Evolutionary conservation across 2,329 filamentous ascomycete species (phyloP), one percentile per base, ranked within the genome.

Genomic region (Aspergillus persii): DNA sequence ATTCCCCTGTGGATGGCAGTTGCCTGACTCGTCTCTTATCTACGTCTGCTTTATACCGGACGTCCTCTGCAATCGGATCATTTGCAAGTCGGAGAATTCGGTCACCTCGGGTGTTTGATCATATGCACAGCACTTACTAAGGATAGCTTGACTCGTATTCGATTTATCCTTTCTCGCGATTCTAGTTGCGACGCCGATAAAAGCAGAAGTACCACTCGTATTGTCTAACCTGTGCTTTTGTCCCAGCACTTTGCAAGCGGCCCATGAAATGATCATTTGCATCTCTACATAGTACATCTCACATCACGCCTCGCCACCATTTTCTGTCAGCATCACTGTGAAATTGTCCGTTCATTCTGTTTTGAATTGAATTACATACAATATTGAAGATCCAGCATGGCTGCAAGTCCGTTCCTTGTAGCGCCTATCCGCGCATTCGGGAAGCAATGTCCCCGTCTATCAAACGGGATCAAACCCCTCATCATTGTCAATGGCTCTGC

Each of bases 341-440:
- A 47, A 47, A 11, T 23, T 26, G 18, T 26, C 18, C 11, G 18
- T 27, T 47, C 18, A 27, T 47, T 47, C 26, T 8, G 8, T 5
- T 47, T 27, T 27, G 7, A 23, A 23, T 23, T 23, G 18, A 23
- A 23, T 23, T 23, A 11, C 9, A 3, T 23, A 15, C 3, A 9
- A 0, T 7, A 1, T 26, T 26, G 18, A 27, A 33, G 15, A 18
- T 48, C 5, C 49, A 61, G 36, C 30, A 69, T 69, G 66, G 61
- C 60, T 15, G 52, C 56, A 39, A 60, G 49, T 41, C 50, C 59
- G 12, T 23, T 59, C 47, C 41, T 65, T 3, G 50, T 60, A n/a
- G 36, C 54, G 4, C 53, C 60, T 9, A 12, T 61, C n/a, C 61
- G 62, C 31, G 61, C 52, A 23, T 59, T 61, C 23, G 46, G 57